Base-by-base conservation (phyloP, 2,329 filamentous ascomycete species). In the Berkeleyomyces rouxiae region DNA sequence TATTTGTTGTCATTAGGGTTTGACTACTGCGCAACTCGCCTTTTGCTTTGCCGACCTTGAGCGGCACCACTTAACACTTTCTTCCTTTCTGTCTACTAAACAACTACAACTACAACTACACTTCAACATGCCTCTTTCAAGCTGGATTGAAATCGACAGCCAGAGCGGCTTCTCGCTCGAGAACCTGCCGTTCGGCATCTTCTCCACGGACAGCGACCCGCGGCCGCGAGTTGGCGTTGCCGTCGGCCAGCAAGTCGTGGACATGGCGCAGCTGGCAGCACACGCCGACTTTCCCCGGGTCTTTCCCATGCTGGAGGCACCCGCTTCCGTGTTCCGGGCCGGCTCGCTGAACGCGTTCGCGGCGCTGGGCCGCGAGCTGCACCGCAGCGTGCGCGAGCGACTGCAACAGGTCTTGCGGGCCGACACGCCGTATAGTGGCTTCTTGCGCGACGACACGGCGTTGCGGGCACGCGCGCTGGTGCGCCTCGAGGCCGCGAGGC, bases 131-230 rank as follows among this genome's bases (percentile, higher is more conserved):
- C 42, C 51, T 49, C 44, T 61, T 40, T 37, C 42, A 36, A 64
- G 63, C 46, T 71, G 70, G 70, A 66, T 71, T 40, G 40, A 66
- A 51, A 67, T 71, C 62, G 57, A 67, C 16, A 62, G 66, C 7
- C 65, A 66, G 31, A 68, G 67, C 59, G 64, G 73, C 67, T 90
- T 90, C 73, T 88, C 86, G 6, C 74, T 89, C 59, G 79, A 82
- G 65, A 90, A 90, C 70, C 84, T 90, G 64, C 86, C 86, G 1
- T 89, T 89, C 68, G 86, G 86, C 65, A 82, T 90, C 72, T 86
- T 90, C 69, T 83, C 80, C 55, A 84, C 83, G 1, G 66, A 75
- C 6, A 70, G 74, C 2, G 76, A 79, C 58, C 69, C 76, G 9
- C 75, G 75, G 47, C 83, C 79, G 6, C 82, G 82, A 36, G 77